These are phyloP conservation scores for Byssoonygena ceratinophila DNA, from an alignment of 2,329 filamentous ascomycete species.

Conservation along the genomic window DNA sequence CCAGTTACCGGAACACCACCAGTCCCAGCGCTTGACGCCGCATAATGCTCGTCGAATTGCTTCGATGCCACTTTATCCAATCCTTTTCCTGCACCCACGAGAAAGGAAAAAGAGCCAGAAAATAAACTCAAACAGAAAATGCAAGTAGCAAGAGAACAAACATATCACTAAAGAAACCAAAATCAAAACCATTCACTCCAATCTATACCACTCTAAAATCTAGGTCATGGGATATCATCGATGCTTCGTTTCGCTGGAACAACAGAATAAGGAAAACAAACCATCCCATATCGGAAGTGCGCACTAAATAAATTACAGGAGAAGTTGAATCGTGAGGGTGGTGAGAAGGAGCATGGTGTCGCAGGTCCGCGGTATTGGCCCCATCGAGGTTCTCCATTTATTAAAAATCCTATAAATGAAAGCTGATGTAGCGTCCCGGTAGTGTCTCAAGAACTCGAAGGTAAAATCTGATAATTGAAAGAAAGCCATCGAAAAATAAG, in stretches of 20 bases:
- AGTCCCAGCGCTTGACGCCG: constrained; percentile 9
- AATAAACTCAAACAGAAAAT: constrained; percentile 1
- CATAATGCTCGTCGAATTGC: constrained; percentile 11
- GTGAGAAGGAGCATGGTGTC: neutral
- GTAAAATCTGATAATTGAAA: neutral
- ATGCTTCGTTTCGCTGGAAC: constrained; percentile 12
- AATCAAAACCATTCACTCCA: constrained; percentile 12
- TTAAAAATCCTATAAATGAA: neutral
- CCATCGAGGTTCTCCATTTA: neutral
- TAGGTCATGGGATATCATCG: constrained; percentile 15
- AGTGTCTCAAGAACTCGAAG: neutral
- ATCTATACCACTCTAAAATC: constrained; percentile 15
- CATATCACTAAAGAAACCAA: constrained; percentile 10
- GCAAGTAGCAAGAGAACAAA: constrained; percentile 3
- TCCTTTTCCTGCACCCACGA: neutral
- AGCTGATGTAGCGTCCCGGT: neutral
- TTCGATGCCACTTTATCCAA: constrained; percentile 10
- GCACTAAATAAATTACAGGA: constrained; percentile 1
- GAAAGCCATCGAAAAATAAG: neutral
- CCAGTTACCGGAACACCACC: constrained; percentile 8
- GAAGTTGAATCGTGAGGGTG: neutral
- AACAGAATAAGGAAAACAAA: constrained; percentile 5
- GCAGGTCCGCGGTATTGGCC: neutral
- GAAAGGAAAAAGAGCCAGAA: neutral
- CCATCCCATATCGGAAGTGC: neutral